phyloP scores from a whole-genome alignment of 192 early-diverging fungal genomes.

The Rhizophagus clarus region DNA sequence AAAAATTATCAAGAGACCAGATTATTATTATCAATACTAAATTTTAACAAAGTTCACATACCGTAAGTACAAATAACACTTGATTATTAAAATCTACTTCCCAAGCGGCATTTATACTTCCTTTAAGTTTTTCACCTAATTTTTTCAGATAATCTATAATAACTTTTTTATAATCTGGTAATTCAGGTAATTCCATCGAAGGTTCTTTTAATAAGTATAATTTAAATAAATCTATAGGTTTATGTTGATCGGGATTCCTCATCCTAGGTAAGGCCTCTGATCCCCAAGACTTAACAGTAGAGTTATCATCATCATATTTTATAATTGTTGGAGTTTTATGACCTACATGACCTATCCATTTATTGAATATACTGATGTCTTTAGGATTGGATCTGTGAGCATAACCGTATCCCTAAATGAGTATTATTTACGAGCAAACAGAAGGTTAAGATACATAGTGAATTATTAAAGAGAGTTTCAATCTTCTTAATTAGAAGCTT shows the following conservation, averaged over 20 bases:
- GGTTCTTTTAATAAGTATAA: background rate
- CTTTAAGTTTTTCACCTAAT: background rate
- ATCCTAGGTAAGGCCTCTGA: background rate
- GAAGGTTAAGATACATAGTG: no score
- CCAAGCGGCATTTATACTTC: background rate
- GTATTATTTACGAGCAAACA: background rate
- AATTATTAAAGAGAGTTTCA: no score
- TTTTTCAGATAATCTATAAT: conserved; percentile 14
- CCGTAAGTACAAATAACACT: background rate
- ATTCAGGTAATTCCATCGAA: background rate
- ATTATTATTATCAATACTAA: background rate
- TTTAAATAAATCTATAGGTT: conserved; percentile 16
- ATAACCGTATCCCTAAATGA: background rate
- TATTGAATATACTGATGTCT: background rate
- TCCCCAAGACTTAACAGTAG: background rate
- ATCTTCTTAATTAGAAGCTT: background rate
- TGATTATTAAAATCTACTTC: background rate
- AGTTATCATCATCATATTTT: background rate
- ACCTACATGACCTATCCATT: background rate
- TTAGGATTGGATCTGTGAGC: background rate
- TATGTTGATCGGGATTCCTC: background rate
- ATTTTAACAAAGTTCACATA: background rate
- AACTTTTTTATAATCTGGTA: background rate
- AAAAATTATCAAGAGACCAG: no score
- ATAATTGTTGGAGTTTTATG: background rate